phyloP scores from a whole-genome alignment of 1,284 basidiomycete species.

The Termitomyces sp. region DNA sequence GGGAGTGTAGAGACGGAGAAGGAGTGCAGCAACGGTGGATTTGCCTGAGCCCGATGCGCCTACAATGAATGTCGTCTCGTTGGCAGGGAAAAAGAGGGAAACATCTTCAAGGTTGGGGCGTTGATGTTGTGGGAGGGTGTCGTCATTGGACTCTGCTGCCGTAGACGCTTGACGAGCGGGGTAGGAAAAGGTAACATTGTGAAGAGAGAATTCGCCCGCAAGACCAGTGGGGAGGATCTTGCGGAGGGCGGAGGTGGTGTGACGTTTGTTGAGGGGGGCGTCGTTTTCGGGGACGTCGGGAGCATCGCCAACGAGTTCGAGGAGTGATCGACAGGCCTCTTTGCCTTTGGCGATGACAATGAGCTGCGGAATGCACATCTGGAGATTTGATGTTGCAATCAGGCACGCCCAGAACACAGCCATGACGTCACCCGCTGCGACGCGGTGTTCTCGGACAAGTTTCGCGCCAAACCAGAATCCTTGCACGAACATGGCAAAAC shows the following conservation, averaged over 20 bases:
- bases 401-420: conserved; percentile 96
- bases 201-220: conserved; percentile 76
- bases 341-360: conserved; percentile 83
- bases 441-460: conserved; percentile 72
- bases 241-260: conserved; percentile 36
- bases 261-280: conserved; percentile 13
- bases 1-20: conserved; percentile 76
- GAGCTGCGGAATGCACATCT: conserved; percentile 80
- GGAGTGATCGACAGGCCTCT: conserved; percentile 70
- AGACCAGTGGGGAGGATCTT: conserved; percentile 59
- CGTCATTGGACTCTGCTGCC: neutral
- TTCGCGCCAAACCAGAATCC: conserved; percentile 95
- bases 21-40: conserved; percentile 82
- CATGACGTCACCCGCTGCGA: conserved; percentile 78
- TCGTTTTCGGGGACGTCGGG: conserved; percentile 4
- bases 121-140: conserved; percentile 18
- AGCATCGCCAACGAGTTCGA: conserved; percentile 46
- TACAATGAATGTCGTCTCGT: conserved; percentile 90
- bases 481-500: conserved; percentile 92
- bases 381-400: conserved; percentile 81
- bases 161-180: conserved; percentile 58
- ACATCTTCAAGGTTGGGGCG: conserved; percentile 59
- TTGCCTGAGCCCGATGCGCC: conserved; percentile 91
- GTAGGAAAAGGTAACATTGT: conserved; percentile 79
- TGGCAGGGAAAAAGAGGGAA: conserved; percentile 73